A percentile compares a stretch with the other conserved stretches of the same genome.
phyloP scores from a whole-genome alignment of 257 asterid genomes.

The Avicennia marina region DNA sequence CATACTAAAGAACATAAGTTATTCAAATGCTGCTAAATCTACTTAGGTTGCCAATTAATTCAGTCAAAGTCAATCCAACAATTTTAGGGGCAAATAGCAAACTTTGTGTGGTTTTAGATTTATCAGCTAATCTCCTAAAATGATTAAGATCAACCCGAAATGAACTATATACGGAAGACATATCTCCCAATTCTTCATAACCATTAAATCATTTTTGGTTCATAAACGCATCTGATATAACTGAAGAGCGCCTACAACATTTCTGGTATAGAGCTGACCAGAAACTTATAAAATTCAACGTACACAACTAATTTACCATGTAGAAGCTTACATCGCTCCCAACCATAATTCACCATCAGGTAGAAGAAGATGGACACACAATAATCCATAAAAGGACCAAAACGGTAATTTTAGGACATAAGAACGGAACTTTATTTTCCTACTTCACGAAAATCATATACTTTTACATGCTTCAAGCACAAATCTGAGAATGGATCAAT shows the following conservation, averaged over 20 bases:
- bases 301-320: background rate
- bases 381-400: background rate
- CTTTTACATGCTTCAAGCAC: background rate
- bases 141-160: background rate
- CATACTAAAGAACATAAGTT: background rate
- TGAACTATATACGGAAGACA: background rate
- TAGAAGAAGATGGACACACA: background rate
- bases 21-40: background rate
- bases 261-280: background rate
- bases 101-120: background rate
- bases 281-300: background rate
- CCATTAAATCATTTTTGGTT: background rate
- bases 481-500: conserved; percentile 17
- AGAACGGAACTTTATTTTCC: background rate
- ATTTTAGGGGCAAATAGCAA: background rate
- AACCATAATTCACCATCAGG: background rate
- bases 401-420: too few relatives aligned
- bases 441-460: background rate
- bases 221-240: too few relatives aligned
- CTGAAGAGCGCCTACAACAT: background rate
- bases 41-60: background rate
- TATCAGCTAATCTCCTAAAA: background rate
- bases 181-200: background rate
- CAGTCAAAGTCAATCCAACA: background rate
- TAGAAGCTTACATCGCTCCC: background rate